Evolutionary conservation across 352 stramenopile genomes (phyloP), one percentile per base, ranked within the genome.

Genomic region (Globisporangium okanoganense): DNA sequence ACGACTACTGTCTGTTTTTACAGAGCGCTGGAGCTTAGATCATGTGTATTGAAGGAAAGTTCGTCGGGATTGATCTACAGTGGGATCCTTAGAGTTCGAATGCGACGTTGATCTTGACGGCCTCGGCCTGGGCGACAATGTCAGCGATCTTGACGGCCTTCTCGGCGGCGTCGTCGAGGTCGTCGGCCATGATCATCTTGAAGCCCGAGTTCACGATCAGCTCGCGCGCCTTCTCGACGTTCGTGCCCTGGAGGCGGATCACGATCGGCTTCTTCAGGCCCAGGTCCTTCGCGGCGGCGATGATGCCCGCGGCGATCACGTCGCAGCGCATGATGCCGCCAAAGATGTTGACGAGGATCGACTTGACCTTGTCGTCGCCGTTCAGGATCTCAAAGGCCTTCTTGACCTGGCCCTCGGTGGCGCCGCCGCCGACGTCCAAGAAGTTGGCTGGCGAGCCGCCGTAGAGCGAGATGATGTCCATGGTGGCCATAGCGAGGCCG

Each of bases 261-360:
- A 99, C 95, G 57, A 99, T 91, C 33, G 97, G 97, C 81, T 99
- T 99, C 68, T 96, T 94, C 43, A 99, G 79, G 22, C 93, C 96
- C 67, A 99, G 82, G 65, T 98, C 88, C 75, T 98, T 97, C 56
- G 90, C 95, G 49, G 96, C 97, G 56, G 96, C 95, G 58, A 99
- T 96, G 60, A 99, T 98, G 56, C 97, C 97, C 18, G 86, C 85
- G 10, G 92, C 92, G 65, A 99, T 98, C 27, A 98, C 90, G 75
- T 99, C 96, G 72, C 97, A 99, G 60, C 95, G 85, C 97, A 99
- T 99, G 80, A 99, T 99, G 51, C 97, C 97, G 54, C 97, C 97
- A 72, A 99, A 99, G 64, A 99, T 99, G 80, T 99, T 99, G 50
- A 99, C 96, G 18, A 99, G 79, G 66, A 99, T 98, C 45, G 94